Conservation (phyloP, 2,329 filamentous ascomycete genomes). For the Trichoderma sp. region DNA sequence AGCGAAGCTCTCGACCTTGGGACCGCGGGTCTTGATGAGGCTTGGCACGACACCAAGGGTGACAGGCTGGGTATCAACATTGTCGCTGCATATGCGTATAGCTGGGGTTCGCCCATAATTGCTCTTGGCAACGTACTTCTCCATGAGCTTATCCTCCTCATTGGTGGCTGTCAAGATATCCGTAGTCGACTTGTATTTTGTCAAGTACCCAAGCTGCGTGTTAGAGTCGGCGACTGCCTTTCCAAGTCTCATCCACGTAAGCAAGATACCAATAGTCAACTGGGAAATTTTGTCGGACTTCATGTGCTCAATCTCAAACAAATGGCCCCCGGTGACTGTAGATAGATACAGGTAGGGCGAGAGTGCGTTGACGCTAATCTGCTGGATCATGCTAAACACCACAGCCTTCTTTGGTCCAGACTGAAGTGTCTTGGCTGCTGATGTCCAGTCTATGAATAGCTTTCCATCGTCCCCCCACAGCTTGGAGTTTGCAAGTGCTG, state of each 20-base stretch:
- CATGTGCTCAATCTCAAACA: slow-evolving; percentile 35
- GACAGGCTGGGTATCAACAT: slow-evolving; percentile 21
- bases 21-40: slow-evolving; percentile 29
- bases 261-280: slow-evolving; percentile 43
- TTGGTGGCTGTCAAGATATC: neutral
- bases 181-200: slow-evolving; percentile 21
- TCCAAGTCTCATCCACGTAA: slow-evolving; percentile 46
- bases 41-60: slow-evolving; percentile 29
- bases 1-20: slow-evolving; percentile 37
- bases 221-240: slow-evolving; percentile 21
- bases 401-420: slow-evolving; percentile 41
- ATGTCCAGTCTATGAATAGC: slow-evolving; percentile 48
- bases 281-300: slow-evolving; percentile 39
- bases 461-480: slow-evolving; percentile 37
- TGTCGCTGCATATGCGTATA: neutral
- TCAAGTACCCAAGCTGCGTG: slow-evolving; percentile 10
- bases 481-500: slow-evolving; percentile 19
- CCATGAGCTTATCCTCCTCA: neutral
- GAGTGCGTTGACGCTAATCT: slow-evolving; percentile 25
- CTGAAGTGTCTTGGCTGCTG: slow-evolving; percentile 37
- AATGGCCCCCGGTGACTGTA: slow-evolving; percentile 43
- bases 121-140: neutral
- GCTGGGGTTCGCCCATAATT: neutral
- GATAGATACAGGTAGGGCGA: slow-evolving; percentile 46
- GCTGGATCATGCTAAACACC: slow-evolving; percentile 46